Evolutionary conservation across 768 basidiomycete genomes (phyloP), one percentile per base, ranked within the genome.

Genomic region (Serpula lacrymans): DNA sequence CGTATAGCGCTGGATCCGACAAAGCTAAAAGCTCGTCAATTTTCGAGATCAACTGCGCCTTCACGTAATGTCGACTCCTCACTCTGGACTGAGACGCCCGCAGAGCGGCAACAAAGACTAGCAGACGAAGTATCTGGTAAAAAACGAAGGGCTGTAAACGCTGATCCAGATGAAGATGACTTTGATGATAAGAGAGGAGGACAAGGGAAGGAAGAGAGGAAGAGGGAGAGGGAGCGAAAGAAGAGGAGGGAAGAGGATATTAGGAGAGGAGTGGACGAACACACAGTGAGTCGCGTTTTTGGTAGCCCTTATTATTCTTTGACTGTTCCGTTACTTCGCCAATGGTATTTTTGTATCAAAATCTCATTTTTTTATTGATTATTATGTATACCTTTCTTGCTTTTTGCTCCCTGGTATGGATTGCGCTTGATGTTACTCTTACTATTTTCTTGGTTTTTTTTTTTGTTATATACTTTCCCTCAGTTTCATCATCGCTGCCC

Each of bases 81-180:
- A 2, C 71, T 95, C 10, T 99, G 96, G 96, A 99, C 96, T 0
- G 96, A 99, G 69, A 97, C 96, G 1, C 96, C 96, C 0, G 84
- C 84, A 0, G 91, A 98, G 57, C 76, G 85, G 12, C 91, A 90
- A 57, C 84, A 95, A 53, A 77, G 96, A 1, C 69, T 97, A n/a
- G 82, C 82, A 1, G 95, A 98, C 56, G 95, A 99, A 60, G 84
- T 96, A 2, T 76, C 83, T n/a, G 95, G 96, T 29, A 91, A 88
- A 65, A 86, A 88, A 53, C 75, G 86, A 42, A 77, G 84, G 14
- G 84, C 80, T 4, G 74, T 59, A 18, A 83, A 87, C 42, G 67
- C 68, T 25, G 64, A 63, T 14, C 62, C 56, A 0, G 72, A 70
- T 13, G 61, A 54, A 5, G 71, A 52, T 21, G 62, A 60, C 31